Evolutionary conservation across 225 moss, liverwort and hornwort genomes (phyloP), one percentile per base, ranked within the genome.

Genomic region (Marchantia polymorpha): DNA sequence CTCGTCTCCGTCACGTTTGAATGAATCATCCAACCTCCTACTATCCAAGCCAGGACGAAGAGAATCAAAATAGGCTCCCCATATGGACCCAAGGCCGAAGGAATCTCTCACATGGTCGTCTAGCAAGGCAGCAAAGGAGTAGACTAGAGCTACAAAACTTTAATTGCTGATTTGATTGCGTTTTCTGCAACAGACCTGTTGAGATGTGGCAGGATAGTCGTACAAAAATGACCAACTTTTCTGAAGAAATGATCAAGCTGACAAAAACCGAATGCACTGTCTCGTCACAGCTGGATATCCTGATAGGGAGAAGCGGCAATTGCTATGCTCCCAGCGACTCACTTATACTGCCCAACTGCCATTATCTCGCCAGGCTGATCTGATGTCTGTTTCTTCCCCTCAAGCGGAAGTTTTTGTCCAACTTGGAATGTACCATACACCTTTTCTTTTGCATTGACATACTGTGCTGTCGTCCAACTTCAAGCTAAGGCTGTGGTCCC

Each of bases 401-500:
- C 64, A 23, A 27, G 64, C 64, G 25, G 10, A 23, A 64, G 64
- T 23, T 20, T 22, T 64, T 25, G 26, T 26, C 20, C 64, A 9
- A 25, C 64, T 23, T 54, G 71, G 27, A 26, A 25, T 26, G 29
- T 27, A 73, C 54, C 14, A 26, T 29, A 14, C 11, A 12, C 11
- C 26, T 12, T 50, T 4, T 6, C 25, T 5, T 53, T 54, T 12
- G 52, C 54, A 2, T 12, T 0, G n/a, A 9, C 10, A 29, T 26
- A 26, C 49, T 51, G 49, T 70, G 39, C n/a, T 72, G 23, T 50
- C 0, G 22, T 23, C 22, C 10, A n/a, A 52, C 72, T 52, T 22
- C 30, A 49, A 25, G 16, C 48, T 77, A 22, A 65, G 50, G 65
- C 7, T 50, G 77, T 65, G 19, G 4, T 77, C 47, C 80, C 84